Conservation (phyloP, 176 grass and related monocot genomes). For the Triticum timopheevii region DNA sequence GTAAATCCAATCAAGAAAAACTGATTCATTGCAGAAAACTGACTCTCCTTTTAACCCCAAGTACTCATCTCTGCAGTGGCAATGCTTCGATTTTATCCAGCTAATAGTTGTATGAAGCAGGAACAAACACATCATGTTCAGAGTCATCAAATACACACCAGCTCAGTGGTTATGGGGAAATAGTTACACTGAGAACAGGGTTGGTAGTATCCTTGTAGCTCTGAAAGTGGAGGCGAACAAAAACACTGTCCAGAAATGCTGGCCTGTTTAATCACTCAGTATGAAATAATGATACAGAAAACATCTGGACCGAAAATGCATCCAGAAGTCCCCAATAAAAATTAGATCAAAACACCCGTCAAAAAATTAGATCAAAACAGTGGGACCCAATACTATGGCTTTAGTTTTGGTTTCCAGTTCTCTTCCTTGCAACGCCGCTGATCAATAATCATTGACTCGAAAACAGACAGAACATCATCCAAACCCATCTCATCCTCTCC, state of each 20-base stretch:
- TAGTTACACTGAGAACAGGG: not conserved
- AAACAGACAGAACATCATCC: conserved; percentile 71
- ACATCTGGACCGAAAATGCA: conserved; percentile 30
- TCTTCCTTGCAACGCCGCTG: conserved; percentile 76
- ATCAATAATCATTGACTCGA: conserved; percentile 86
- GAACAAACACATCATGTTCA: not conserved
- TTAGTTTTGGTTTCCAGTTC: conserved; percentile 46
- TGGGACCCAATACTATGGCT: not conserved
- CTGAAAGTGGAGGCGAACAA: not conserved
- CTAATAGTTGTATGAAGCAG: not conserved
- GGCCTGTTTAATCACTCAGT: not conserved
- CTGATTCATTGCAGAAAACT: not conserved
- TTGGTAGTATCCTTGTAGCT: not conserved
- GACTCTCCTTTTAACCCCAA: not conserved
- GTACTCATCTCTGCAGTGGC: no score
- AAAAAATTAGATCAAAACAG: not conserved
- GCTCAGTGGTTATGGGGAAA: not conserved
- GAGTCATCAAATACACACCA: not conserved
- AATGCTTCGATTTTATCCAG: no score
- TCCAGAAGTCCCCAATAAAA: conserved; percentile 24
- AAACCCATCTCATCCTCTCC: conserved; percentile 64
- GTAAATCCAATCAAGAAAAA: not conserved
- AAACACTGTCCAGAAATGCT: not conserved
- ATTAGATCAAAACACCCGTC: not conserved
- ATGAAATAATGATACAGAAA: conserved; percentile 16